Percentiles rank a stretch among this genome's conserved stretches.
Conservation (phyloP, 2,329 filamentous ascomycete species). For the Grosmannia serpens region DNA sequence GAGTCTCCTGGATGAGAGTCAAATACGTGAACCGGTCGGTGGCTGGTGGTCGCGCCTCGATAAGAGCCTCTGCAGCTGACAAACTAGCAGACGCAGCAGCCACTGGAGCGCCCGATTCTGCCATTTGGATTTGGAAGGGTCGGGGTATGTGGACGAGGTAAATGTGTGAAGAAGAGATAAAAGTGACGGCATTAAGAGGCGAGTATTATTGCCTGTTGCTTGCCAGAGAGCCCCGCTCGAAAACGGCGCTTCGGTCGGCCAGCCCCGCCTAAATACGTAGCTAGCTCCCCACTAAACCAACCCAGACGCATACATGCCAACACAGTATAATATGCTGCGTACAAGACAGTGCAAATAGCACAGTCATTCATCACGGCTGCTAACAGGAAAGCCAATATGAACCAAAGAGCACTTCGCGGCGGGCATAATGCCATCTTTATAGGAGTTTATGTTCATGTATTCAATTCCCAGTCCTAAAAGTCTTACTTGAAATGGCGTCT, state of each 20-base stretch:
- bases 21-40: constrained; percentile 66
- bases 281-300: neutral
- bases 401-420: too few relatives aligned
- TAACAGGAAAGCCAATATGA: too few relatives aligned
- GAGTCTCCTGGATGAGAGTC: constrained; percentile 64
- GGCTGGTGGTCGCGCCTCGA: constrained; percentile 37
- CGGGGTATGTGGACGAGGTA: neutral
- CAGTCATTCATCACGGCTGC: too few relatives aligned
- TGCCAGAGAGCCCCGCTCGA: neutral
- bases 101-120: neutral
- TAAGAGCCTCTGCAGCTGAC: constrained; percentile 32
- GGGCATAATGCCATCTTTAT: too few relatives aligned
- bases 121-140: neutral
- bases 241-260: neutral
- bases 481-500: too few relatives aligned
- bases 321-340: neutral
- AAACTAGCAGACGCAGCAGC: constrained; percentile 17
- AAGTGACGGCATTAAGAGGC: neutral
- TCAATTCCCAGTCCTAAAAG: too few relatives aligned
- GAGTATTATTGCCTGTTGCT: neutral
- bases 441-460: too few relatives aligned
- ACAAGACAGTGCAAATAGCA: neutral
- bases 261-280: neutral
- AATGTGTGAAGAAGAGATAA: neutral
- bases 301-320: neutral